Evolutionary conservation across 2,329 filamentous ascomycete species (phyloP).

Genomic region (Gyromitra esculenta): DNA sequence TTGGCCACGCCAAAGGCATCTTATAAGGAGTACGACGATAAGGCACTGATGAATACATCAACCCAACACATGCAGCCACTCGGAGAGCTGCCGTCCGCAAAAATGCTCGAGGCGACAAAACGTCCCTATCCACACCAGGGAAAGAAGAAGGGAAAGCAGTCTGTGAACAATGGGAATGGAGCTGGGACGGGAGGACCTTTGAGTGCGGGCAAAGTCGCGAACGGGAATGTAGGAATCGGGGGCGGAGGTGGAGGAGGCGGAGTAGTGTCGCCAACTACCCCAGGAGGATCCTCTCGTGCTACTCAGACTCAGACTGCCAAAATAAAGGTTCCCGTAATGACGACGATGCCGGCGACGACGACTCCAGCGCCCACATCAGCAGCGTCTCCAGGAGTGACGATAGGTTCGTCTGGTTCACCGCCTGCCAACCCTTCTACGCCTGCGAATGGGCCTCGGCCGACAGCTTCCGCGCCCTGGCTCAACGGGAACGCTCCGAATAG

Average conservation of each 20-base stretch:
- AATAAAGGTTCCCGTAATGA: constrained; percentile 25
- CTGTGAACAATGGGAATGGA: constrained; percentile 39
- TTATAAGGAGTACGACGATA: constrained; percentile 55
- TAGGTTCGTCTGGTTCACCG: constrained; percentile 46
- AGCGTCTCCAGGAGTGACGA: constrained; percentile 43
- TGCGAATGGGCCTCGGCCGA: constrained; percentile 41
- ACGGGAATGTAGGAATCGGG: constrained; percentile 35
- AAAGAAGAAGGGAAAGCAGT: constrained; percentile 51
- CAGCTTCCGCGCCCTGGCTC: constrained; percentile 49
- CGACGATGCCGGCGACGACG: not conserved
- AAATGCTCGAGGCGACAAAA: constrained; percentile 53
- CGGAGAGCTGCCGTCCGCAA: constrained; percentile 53
- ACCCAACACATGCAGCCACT: constrained; percentile 54
- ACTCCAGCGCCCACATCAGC: constrained; percentile 41
- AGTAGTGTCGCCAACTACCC: constrained; percentile 38
- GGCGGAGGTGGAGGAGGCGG: constrained; percentile 40
- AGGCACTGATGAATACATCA: constrained; percentile 50
- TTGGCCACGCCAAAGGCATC: constrained; percentile 54
- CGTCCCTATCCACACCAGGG: constrained; percentile 38
- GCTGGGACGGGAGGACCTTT: constrained; percentile 23
- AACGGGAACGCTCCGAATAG: constrained; percentile 54
- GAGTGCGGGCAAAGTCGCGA: constrained; percentile 38
- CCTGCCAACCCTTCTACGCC: constrained; percentile 49
- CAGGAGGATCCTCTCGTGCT: constrained; percentile 38
- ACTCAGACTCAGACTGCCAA: constrained; percentile 35